These are phyloP conservation scores for Scutellaria baicalensis DNA, from an alignment of 257 asterid genomes.

Conservation along the genomic window DNA sequence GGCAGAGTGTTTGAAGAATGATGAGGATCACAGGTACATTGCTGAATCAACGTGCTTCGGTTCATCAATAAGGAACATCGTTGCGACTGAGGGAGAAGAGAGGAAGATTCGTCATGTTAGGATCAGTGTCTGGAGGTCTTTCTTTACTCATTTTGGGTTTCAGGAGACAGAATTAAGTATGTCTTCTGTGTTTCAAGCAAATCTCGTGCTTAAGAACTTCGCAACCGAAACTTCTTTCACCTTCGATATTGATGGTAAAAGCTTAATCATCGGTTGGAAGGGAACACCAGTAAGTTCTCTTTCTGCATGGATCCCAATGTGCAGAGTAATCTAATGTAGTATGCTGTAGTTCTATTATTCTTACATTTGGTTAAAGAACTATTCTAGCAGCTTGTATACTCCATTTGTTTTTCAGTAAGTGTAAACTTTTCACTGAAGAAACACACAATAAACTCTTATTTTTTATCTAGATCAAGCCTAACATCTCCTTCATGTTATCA, in stretches of 20 bases:
- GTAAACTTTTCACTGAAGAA: not conserved
- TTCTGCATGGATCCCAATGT: slow-evolving; percentile 41
- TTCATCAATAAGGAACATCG: slow-evolving; percentile 31
- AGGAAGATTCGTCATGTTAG: slow-evolving; percentile 40
- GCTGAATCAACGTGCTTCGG: slow-evolving; percentile 27
- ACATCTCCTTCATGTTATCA: not conserved
- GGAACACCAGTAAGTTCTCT: slow-evolving; percentile 37
- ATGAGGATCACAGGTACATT: slow-evolving; percentile 22
- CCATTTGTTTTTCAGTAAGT: not conserved
- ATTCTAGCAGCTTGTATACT: not conserved
- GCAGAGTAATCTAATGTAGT: not conserved
- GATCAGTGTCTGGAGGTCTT: slow-evolving; percentile 39
- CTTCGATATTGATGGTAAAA: slow-evolving; percentile 30
- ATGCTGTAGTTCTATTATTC: not conserved
- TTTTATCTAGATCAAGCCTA: not conserved
- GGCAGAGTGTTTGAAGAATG: slow-evolving; percentile 38
- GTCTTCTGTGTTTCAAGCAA: slow-evolving; percentile 36
- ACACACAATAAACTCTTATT: not conserved
- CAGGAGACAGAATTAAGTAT: slow-evolving; percentile 33
- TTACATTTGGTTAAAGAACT: not conserved
- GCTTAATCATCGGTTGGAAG: slow-evolving; percentile 50
- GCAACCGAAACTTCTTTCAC: slow-evolving; percentile 26
- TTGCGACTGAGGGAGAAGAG: slow-evolving; percentile 40
- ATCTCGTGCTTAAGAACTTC: slow-evolving; percentile 30
- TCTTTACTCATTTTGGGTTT: slow-evolving; percentile 28